Evolutionary conservation across 768 basidiomycete species (phyloP).

Genomic region (Cytidiella melzeri): DNA sequence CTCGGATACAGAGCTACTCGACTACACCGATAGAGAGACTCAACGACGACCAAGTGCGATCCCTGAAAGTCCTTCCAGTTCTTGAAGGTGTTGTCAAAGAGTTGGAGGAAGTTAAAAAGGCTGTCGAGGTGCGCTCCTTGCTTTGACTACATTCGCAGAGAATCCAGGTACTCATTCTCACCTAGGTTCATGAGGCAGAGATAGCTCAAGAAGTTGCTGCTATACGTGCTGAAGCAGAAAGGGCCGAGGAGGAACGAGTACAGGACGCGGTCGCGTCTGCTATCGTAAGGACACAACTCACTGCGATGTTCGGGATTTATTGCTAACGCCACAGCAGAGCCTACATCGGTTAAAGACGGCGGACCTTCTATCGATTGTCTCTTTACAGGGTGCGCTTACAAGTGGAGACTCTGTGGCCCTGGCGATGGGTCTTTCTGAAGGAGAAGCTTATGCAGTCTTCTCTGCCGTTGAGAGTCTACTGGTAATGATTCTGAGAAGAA

Average conservation of each 20-base stretch:
- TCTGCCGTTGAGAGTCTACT: constrained; percentile 48
- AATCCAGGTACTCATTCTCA: background rate
- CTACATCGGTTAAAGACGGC: constrained; percentile 37
- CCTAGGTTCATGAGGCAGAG: constrained; percentile 60
- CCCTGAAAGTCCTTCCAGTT: constrained; percentile 63
- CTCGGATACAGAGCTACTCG: constrained; percentile 68
- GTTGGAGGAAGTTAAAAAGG: constrained; percentile 77
- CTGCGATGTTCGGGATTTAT: background rate
- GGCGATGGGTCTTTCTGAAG: constrained; percentile 37
- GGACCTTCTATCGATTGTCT: constrained; percentile 53
- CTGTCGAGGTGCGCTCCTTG: constrained; percentile 58
- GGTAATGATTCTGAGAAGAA: constrained; percentile 49
- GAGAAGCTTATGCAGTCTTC: constrained; percentile 51
- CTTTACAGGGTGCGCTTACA: constrained; percentile 46
- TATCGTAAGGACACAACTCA: constrained; percentile 37
- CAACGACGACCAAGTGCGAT: constrained; percentile 82
- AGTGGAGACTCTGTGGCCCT: constrained; percentile 38
- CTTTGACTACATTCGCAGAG: constrained; percentile 4
- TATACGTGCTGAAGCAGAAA: constrained; percentile 53
- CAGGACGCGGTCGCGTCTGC: constrained; percentile 50
- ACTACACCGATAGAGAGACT: constrained; percentile 62
- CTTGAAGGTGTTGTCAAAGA: constrained; percentile 80
- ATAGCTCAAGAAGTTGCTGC: constrained; percentile 46
- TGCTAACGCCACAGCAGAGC: constrained; percentile 30
- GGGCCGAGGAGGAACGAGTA: constrained; percentile 48